Evolutionary conservation across 768 basidiomycete genomes (phyloP).

Genomic region (Pleurotus citrinopileatus): DNA sequence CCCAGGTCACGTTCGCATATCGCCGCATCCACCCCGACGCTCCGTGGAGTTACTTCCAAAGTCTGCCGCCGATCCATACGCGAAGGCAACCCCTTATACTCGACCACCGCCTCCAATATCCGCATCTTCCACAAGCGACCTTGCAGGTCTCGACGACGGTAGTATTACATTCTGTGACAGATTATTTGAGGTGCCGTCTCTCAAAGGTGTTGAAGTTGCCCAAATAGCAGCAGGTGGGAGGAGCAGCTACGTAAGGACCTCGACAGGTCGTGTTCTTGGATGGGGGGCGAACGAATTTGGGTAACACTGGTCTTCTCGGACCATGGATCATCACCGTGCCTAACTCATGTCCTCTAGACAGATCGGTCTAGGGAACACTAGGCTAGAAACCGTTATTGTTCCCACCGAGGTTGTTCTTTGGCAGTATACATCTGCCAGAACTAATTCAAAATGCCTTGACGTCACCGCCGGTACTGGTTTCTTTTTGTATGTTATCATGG

Average conservation of each 20-base stretch:
- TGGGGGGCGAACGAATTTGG: constrained; percentile 92
- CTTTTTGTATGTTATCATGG: neutral
- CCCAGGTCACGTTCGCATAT: constrained; percentile 11
- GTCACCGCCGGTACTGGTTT: constrained; percentile 53
- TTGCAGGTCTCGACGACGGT: constrained; percentile 29
- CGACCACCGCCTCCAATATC: constrained; percentile 25
- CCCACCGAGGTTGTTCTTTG: constrained; percentile 85
- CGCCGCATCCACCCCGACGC: constrained; percentile 25
- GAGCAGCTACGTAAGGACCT: constrained; percentile 71
- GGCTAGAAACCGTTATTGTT: constrained; percentile 66
- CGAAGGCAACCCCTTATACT: constrained; percentile 40
- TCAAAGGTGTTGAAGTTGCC: constrained; percentile 58
- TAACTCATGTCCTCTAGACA: constrained; percentile 46
- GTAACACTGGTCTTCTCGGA: constrained; percentile 32
- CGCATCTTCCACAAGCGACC: constrained; percentile 27
- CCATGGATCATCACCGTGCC: constrained; percentile 3
- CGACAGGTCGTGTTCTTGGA: constrained; percentile 70
- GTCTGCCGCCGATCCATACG: constrained; percentile 47
- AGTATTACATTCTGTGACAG: constrained; percentile 64
- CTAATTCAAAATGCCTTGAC: constrained; percentile 57
- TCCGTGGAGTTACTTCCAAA: constrained; percentile 57
- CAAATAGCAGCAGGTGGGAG: constrained; percentile 73
- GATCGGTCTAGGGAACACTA: constrained; percentile 68
- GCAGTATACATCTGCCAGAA: constrained; percentile 47
- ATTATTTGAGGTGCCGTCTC: constrained; percentile 74